phyloP scores from a whole-genome alignment of 768 basidiomycete species.

The Tylopilus intermedius region DNA sequence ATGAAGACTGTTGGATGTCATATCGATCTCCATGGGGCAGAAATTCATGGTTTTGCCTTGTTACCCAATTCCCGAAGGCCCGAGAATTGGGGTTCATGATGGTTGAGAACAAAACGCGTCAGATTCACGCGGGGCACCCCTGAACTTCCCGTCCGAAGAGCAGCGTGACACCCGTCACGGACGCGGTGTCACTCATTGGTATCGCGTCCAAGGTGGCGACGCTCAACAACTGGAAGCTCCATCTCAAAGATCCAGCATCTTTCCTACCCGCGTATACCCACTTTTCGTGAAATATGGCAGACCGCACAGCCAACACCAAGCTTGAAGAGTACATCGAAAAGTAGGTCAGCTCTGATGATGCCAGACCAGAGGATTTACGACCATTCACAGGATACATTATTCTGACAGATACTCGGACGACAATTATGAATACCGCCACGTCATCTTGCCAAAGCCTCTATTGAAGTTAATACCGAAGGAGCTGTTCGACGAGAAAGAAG shows the following conservation, averaged over 20 bases:
- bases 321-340: slow-evolving; percentile 78
- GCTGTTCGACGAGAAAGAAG: slow-evolving; percentile 72
- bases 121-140: neutral
- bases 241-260: neutral
- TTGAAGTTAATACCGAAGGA: slow-evolving; percentile 90
- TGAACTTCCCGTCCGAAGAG: neutral
- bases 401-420: slow-evolving; percentile 92
- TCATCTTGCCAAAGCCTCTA: slow-evolving; percentile 92
- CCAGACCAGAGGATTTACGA: slow-evolving; percentile 15
- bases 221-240: neutral
- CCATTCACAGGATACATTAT: slow-evolving; percentile 67
- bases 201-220: slow-evolving; percentile 2
- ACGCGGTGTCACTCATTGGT: slow-evolving; percentile 24
- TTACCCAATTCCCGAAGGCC: neutral
- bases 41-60: neutral
- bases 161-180: slow-evolving; percentile 24
- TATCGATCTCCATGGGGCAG: neutral
- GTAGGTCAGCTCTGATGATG: slow-evolving; percentile 35
- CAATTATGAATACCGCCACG: slow-evolving; percentile 91
- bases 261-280: slow-evolving; percentile 12
- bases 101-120: slow-evolving; percentile 8
- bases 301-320: slow-evolving; percentile 42
- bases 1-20: neutral
- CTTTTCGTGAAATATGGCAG: slow-evolving; percentile 18
- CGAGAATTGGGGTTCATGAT: slow-evolving; percentile 16